Evolutionary conservation across 257 asterid genomes (phyloP), one percentile per base, ranked within the genome.

Genomic region (Fraxinus excelsior): DNA sequence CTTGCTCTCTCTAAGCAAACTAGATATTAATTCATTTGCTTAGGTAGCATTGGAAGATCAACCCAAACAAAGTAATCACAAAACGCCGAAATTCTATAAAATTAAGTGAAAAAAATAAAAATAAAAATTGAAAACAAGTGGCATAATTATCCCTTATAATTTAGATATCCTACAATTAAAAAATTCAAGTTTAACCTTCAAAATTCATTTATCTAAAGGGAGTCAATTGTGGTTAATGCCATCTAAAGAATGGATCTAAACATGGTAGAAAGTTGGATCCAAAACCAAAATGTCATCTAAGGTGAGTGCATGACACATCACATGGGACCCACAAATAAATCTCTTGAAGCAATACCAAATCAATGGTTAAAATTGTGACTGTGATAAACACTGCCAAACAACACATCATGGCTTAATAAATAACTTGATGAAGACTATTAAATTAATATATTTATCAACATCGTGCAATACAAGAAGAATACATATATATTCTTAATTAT

Each of bases 241-340:
- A 62, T 25, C 68, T 11, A 62, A 26, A 62, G 35, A 62, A 25
- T 12, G 35, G 68, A 62, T 62, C 68, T 42, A 42, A 42, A 37
- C 19, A 51, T 60, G 29, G 67, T 25, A 9, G 16, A 60, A 25
- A 62, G 68, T 12, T 62, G 68, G 68, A 25, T 62, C 68, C 68
- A 25, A 62, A 62, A n/a, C 68, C 32, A 62, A 62, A 25, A 26
- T 21, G 66, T 18, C 12, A 53, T 53, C 64, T 19, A 35, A 79
- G 75, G 81, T 74, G 71, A 85, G 85, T 85, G 90, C 78, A 84
- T 64, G 79, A 79, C 87, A 87, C 88, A 79, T 87, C 90, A 76
- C 19, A 8, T 69, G 65, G 88, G 85, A 37, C 81, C 85, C 82
- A 60, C 85, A 72, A 14, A 11, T 74, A 81, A 73, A 76, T 78